Conservation (phyloP, 306 rosid species). For the Coriaria nepalensis region DNA sequence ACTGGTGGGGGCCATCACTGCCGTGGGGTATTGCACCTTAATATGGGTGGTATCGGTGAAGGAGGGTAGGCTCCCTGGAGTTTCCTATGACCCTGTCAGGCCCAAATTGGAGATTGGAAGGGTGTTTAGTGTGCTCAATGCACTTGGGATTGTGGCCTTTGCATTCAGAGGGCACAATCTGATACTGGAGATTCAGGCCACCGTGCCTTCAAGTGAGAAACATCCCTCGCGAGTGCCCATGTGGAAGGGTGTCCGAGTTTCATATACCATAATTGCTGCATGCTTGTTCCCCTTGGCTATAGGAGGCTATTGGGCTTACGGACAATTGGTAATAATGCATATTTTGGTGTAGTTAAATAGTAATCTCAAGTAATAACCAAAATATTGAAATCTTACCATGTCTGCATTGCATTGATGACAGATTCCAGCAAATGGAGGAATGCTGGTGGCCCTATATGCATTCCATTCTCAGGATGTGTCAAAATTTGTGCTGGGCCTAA, state of each 20-base stretch:
- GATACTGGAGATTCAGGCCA: constrained; percentile 50
- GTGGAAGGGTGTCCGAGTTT: constrained; percentile 40
- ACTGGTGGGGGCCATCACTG: constrained; percentile 34
- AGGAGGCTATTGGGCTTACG: constrained; percentile 48
- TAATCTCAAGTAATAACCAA: too few relatives aligned
- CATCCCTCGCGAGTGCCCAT: constrained; percentile 44
- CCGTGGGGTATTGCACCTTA: constrained; percentile 28
- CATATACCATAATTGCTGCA: constrained; percentile 26
- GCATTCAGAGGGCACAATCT: constrained; percentile 55
- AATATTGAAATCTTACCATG: too few relatives aligned
- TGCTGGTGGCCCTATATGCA: constrained; percentile 24
- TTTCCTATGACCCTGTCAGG: constrained; percentile 22
- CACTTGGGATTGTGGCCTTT: constrained; percentile 43
- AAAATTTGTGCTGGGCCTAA: constrained; percentile 18
- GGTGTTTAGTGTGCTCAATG: constrained; percentile 26
- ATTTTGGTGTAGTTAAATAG: too few relatives aligned
- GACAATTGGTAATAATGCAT: constrained; percentile 20
- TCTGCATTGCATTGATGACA: too few relatives aligned
- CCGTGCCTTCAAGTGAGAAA: constrained; percentile 50
- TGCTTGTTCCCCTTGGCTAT: constrained; percentile 46
- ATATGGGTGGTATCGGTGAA: constrained; percentile 31
- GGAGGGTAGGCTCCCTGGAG: constrained; percentile 25
- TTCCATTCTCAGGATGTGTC: constrained; percentile 27
- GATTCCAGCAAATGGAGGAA: constrained; percentile 40
- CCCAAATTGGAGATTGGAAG: neutral